Evolutionary conservation across 2,329 filamentous ascomycete genomes (phyloP).

Genomic region (Cladosporium colombiae): DNA sequence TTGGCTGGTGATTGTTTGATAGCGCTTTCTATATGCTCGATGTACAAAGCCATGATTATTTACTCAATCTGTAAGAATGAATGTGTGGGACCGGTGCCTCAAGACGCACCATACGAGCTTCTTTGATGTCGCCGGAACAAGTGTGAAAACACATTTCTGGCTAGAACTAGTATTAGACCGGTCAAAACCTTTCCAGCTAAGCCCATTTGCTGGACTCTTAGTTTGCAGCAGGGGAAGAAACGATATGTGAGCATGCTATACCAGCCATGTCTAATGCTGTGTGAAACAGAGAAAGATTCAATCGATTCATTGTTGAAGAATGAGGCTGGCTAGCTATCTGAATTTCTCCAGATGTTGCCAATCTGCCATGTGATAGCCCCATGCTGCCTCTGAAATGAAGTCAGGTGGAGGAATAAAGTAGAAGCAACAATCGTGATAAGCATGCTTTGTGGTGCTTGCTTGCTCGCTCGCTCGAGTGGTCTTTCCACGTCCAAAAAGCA

Average conservation of each 20-base stretch:
- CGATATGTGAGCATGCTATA: too few species aligned
- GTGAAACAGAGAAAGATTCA: background rate
- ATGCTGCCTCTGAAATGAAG: background rate
- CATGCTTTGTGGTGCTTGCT: background rate
- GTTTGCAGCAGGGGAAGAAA: too few species aligned
- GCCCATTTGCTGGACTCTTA: too few species aligned
- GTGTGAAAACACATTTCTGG: too few species aligned
- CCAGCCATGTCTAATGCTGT: background rate
- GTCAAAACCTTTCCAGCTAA: too few species aligned
- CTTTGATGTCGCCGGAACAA: too few species aligned
- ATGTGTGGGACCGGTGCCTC: too few species aligned
- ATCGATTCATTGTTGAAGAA: background rate
- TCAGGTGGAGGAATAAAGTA: background rate
- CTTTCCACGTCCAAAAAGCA: background rate
- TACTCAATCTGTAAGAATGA: too few species aligned
- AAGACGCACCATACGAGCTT: too few species aligned
- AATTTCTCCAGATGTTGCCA: background rate
- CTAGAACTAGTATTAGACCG: too few species aligned
- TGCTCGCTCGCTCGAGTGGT: background rate
- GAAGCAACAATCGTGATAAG: background rate
- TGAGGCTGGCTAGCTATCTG: background rate
- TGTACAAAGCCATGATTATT: background rate
- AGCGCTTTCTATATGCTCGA: background rate
- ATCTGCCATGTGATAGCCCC: background rate
- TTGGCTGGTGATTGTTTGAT: background rate